A percentile compares a stretch with the other conserved stretches of the same genome.
These are phyloP conservation scores for Alternaria triticina DNA, from an alignment of 2,329 filamentous ascomycete species.

Conservation along the genomic window DNA sequence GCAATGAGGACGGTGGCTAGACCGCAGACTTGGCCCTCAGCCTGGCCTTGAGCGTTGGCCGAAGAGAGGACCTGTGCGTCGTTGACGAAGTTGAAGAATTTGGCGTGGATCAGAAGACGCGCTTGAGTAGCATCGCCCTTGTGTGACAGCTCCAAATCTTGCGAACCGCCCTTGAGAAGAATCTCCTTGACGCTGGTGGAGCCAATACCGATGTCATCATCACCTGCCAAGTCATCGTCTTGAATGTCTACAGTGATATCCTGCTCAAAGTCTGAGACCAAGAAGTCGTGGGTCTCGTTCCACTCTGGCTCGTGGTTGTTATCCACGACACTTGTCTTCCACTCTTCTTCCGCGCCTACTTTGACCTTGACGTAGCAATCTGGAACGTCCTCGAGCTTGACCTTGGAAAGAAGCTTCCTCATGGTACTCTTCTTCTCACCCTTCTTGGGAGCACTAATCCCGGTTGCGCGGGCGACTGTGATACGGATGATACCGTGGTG, in stretches of 20 bases:
- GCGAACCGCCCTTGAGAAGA: constrained; percentile 51
- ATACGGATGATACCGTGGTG: constrained; percentile 54
- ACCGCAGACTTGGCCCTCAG: constrained; percentile 46
- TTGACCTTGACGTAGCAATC: constrained; percentile 56
- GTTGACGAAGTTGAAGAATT: constrained; percentile 53
- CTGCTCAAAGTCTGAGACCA: constrained; percentile 56
- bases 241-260: constrained; percentile 51
- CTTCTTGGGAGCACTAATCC: constrained; percentile 48
- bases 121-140: constrained; percentile 49
- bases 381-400: constrained; percentile 53
- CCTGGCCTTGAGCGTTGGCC: constrained; percentile 25
- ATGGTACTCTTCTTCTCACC: constrained; percentile 42
- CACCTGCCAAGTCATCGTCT: constrained; percentile 52
- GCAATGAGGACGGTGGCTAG: constrained; percentile 55
- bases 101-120: constrained; percentile 46
- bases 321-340: constrained; percentile 54
- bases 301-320: constrained; percentile 54
- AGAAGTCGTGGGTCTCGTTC: constrained; percentile 59
- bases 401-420: constrained; percentile 51
- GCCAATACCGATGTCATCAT: constrained; percentile 56
- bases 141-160: constrained; percentile 50
- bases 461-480: constrained; percentile 52
- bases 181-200: constrained; percentile 52
- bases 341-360: constrained; percentile 53
- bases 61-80: constrained; percentile 44